Evolutionary conservation across 2,329 filamentous ascomycete species (phyloP).

Genomic region (Penicillium sp.): DNA sequence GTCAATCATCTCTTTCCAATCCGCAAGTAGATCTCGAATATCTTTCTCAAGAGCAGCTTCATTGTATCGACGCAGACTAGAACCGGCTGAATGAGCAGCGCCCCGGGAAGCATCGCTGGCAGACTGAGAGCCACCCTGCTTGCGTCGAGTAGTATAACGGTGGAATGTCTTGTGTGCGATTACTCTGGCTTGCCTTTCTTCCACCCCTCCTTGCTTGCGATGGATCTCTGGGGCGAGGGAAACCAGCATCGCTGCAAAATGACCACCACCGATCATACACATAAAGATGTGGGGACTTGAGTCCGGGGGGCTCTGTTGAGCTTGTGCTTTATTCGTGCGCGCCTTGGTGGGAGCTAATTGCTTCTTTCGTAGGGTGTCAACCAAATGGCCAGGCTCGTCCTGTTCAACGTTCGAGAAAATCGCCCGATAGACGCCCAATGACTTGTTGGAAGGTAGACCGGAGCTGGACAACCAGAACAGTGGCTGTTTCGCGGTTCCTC

Average conservation of each 20-base stretch:
- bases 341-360: slow-evolving; percentile 69
- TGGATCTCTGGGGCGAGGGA: slow-evolving; percentile 79
- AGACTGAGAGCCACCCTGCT: slow-evolving; percentile 94
- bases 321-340: slow-evolving; percentile 38
- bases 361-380: slow-evolving; percentile 73
- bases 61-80: slow-evolving; percentile 88
- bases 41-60: slow-evolving; percentile 90
- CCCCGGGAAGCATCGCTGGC: slow-evolving; percentile 95
- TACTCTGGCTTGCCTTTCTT: slow-evolving; percentile 84
- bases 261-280: slow-evolving; percentile 97
- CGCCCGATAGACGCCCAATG: slow-evolving; percentile 82
- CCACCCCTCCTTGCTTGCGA: slow-evolving; percentile 69
- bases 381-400: slow-evolving; percentile 63
- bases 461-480: slow-evolving; percentile 85
- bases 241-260: slow-evolving; percentile 96
- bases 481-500: slow-evolving; percentile 69
- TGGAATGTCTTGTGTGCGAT: slow-evolving; percentile 98
- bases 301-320: slow-evolving; percentile 48
- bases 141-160: slow-evolving; percentile 91
- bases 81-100: slow-evolving; percentile 89
- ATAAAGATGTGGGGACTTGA: slow-evolving; percentile 85
- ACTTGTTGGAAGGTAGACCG: slow-evolving; percentile 74
- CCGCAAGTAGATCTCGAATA: slow-evolving; percentile 75
- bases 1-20: slow-evolving; percentile 87
- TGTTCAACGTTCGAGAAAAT: slow-evolving; percentile 77